These are phyloP conservation scores for Aspergillus kassunensis DNA, from an alignment of 495 filamentous ascomycete genomes.

Conservation along the genomic window DNA sequence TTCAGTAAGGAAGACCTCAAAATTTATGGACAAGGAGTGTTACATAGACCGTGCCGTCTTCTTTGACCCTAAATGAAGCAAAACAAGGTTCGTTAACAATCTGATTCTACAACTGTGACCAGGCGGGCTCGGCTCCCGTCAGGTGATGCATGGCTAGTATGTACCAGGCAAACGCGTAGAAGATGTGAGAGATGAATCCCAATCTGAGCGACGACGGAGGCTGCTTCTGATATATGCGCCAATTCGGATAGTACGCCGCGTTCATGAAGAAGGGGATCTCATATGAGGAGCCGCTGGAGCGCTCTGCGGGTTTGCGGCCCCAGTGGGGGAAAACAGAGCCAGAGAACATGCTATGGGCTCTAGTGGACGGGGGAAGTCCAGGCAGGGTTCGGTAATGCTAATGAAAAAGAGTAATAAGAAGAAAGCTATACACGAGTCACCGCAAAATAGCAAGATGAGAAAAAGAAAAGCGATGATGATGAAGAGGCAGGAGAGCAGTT, in stretches of 20 bases:
- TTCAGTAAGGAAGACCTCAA: neutral
- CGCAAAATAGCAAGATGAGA: too few relatives aligned
- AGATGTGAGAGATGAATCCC: slow-evolving; percentile 68
- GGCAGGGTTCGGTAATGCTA: neutral
- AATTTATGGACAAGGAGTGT: slow-evolving; percentile 13
- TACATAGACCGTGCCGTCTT: slow-evolving; percentile 81
- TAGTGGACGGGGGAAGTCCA: neutral
- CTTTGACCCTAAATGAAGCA: slow-evolving; percentile 56
- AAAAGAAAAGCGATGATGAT: neutral
- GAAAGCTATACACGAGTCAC: neutral
- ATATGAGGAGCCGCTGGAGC: slow-evolving; percentile 28
- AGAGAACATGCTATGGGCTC: slow-evolving; percentile 20
- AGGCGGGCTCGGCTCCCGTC: neutral
- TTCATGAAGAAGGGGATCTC: slow-evolving; percentile 53
- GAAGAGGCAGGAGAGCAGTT: slow-evolving; percentile 1
- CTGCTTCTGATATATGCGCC: slow-evolving; percentile 71
- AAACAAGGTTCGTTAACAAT: slow-evolving; percentile 26
- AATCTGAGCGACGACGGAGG: slow-evolving; percentile 74
- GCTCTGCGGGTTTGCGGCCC: slow-evolving; percentile 26
- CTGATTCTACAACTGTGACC: slow-evolving; percentile 17
- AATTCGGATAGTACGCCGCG: slow-evolving; percentile 89
- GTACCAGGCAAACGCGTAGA: slow-evolving; percentile 82
- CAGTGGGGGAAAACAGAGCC: slow-evolving; percentile 26
- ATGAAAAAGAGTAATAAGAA: slow-evolving; percentile 7
- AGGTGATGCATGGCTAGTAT: slow-evolving; percentile 16